These are phyloP conservation scores for Elaphomyces granulatus DNA, from an alignment of 495 filamentous ascomycete genomes.

Conservation along the genomic window DNA sequence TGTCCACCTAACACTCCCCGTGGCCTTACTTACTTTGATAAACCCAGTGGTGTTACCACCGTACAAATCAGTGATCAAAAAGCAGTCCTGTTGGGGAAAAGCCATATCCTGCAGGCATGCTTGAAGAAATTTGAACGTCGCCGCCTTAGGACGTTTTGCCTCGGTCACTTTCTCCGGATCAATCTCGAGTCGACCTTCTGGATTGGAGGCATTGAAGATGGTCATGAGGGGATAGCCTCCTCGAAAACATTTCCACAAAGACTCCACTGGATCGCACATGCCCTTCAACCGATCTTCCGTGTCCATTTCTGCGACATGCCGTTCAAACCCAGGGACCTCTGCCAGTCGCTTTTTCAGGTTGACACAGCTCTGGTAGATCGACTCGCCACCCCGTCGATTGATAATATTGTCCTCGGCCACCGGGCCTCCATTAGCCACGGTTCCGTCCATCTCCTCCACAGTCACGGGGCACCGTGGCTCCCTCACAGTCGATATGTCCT, in stretches of 20 bases:
- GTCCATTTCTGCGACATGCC: conserved; percentile 48
- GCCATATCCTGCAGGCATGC: conserved; percentile 57
- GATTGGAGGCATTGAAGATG: conserved; percentile 75
- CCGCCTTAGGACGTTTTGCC: conserved; percentile 52
- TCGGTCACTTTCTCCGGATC: conserved; percentile 44
- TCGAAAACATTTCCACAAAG: conserved; percentile 78
- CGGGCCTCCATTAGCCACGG: conserved; percentile 33
- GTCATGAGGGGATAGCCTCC: conserved; percentile 72
- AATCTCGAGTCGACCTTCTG: conserved; percentile 45
- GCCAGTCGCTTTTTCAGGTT: conserved; percentile 64
- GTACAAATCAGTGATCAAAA: conserved; percentile 82
- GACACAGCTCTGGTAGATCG: conserved; percentile 90
- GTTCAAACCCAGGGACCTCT: conserved; percentile 69
- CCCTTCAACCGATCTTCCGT: conserved; percentile 42
- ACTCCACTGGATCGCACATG: conserved; percentile 70
- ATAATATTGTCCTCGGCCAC: conserved; percentile 82
- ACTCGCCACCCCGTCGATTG: conserved; percentile 83
- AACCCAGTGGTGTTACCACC: conserved; percentile 93
- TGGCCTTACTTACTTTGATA: conserved; percentile 54
- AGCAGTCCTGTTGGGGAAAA: conserved; percentile 67
- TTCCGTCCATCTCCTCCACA: conserved; percentile 21
- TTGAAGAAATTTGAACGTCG: conserved; percentile 56
- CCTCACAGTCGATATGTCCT: conserved; percentile 17
- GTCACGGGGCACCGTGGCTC: conserved; percentile 30
- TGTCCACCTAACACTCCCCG: background rate